Base-by-base conservation (phyloP, 179 eudicot species). In the Camellia oleifera region DNA sequence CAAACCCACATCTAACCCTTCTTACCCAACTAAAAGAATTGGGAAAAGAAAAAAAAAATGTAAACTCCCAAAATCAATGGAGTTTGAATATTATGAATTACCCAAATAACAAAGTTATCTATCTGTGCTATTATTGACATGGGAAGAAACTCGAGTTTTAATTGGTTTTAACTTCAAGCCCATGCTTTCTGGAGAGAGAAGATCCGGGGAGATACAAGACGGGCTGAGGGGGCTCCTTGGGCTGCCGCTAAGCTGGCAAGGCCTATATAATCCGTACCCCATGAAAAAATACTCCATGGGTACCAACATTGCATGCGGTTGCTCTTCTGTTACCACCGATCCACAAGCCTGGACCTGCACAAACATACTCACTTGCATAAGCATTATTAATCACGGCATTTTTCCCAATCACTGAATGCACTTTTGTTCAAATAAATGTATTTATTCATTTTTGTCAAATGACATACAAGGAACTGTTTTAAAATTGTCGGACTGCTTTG, bases 141-240 rank as follows among this genome's bases (percentile, higher is more conserved):
- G 71, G 79, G 86, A 76, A 15, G 89, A 78, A 66, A 81, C 78
- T 77, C 98, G 94, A 62, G 99, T 96, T 84, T 90, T 96, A 75
- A 96, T 96, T 0, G 98, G 99, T 83, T 92, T 96, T 23, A 96
- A 88, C 84, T 94, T 96, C 84, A 96, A 77, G 46, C 99, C 99
- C 99, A 96, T 92, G 91, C 97, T 96, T 84, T 96, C 97, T 0
- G 98, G 99, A 66, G 98, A 92, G 82, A 96, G 94, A 65, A 96
- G 90, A 79, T 96, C 98, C 0, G 99, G 97, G 0, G 97, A 86
- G 70, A 96, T 94, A 82, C 98, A 91, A 23, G 89, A 87, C 0
- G 92, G 94, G 89, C 91, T 91, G 70, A 94, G 90, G 18, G 98
- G 94, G 83, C 99, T 96, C 84, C 95, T 86, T 2, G 99, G 99